Conservation (phyloP, 352 stramenopile species). For the Phytophthora hybrid region DNA sequence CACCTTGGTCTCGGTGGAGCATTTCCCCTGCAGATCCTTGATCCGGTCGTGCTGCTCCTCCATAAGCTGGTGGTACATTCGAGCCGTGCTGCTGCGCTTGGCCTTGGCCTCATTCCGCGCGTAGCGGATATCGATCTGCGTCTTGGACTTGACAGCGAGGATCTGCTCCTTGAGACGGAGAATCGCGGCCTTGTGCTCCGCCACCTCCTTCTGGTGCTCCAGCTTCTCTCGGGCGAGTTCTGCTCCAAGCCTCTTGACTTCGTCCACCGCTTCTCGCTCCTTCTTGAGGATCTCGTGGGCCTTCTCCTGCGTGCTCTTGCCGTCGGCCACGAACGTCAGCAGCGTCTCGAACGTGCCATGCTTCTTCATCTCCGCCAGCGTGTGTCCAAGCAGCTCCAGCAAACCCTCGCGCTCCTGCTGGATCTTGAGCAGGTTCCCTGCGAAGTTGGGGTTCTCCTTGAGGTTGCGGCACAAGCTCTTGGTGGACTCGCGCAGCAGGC, state of each 20-base stretch:
- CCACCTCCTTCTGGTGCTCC: slow-evolving; percentile 83
- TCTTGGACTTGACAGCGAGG: slow-evolving; percentile 84
- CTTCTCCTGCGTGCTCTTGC: slow-evolving; percentile 79
- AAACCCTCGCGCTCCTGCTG: slow-evolving; percentile 90
- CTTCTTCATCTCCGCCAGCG: slow-evolving; percentile 73
- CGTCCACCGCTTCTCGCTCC: slow-evolving; percentile 86
- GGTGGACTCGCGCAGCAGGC: slow-evolving; percentile 89
- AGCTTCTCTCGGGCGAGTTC: slow-evolving; percentile 82
- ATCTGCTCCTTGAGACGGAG: slow-evolving; percentile 87
- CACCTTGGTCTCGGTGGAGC: slow-evolving; percentile 70
- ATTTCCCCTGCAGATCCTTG: slow-evolving; percentile 68
- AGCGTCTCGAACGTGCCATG: slow-evolving; percentile 82
- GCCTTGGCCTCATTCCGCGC: slow-evolving; percentile 85
- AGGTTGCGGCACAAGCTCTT: slow-evolving; percentile 93
- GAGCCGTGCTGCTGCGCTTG: slow-evolving; percentile 79
- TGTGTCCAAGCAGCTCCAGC: slow-evolving; percentile 76
- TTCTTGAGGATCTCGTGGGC: slow-evolving; percentile 86
- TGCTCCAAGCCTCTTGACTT: slow-evolving; percentile 85
- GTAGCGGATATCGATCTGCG: slow-evolving; percentile 85
- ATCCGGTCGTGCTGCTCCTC: slow-evolving; percentile 80
- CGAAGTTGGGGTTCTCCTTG: slow-evolving; percentile 95
- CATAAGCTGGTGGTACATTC: slow-evolving; percentile 86
- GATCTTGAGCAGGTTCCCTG: slow-evolving; percentile 93
- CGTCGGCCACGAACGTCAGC: slow-evolving; percentile 78
- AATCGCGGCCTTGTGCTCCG: slow-evolving; percentile 76